Conservation (phyloP, 1,284 basidiomycete genomes). For the Ustilago vetiveriae region DNA sequence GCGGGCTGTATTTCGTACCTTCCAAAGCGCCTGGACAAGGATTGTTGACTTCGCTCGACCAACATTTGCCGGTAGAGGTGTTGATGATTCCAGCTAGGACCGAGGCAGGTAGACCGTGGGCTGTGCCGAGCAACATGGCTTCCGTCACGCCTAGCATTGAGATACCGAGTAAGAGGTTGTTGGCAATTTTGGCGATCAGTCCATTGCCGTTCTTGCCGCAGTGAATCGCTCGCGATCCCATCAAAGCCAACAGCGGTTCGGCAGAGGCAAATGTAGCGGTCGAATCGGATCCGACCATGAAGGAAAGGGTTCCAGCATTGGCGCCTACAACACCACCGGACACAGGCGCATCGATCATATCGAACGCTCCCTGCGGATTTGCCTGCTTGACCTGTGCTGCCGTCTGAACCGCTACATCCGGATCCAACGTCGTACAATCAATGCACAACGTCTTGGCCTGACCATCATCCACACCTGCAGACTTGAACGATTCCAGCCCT, state of each 20-base stretch:
- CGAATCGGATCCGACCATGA: slow-evolving; percentile 82
- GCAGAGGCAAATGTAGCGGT: slow-evolving; percentile 73
- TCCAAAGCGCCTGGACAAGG: slow-evolving; percentile 79
- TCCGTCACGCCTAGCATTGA: slow-evolving; percentile 59
- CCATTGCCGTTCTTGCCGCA: slow-evolving; percentile 82
- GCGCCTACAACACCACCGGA: slow-evolving; percentile 90
- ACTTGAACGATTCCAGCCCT: slow-evolving; percentile 28
- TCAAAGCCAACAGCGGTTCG: slow-evolving; percentile 71
- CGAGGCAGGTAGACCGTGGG: slow-evolving; percentile 50
- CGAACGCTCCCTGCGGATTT: slow-evolving; percentile 52
- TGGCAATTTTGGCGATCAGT: slow-evolving; percentile 62
- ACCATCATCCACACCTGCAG: slow-evolving; percentile 7
- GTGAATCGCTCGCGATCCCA: slow-evolving; percentile 84
- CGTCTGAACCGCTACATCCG: slow-evolving; percentile 76
- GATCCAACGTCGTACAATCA: slow-evolving; percentile 87
- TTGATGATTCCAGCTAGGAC: slow-evolving; percentile 62
- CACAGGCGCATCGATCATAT: slow-evolving; percentile 88
- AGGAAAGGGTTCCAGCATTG: slow-evolving; percentile 78
- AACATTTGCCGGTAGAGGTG: slow-evolving; percentile 72
- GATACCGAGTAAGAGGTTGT: slow-evolving; percentile 62
- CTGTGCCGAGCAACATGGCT: slow-evolving; percentile 60
- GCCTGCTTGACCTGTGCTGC: slow-evolving; percentile 73
- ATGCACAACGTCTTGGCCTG: slow-evolving; percentile 74
- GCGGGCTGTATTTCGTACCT: slow-evolving; percentile 74
- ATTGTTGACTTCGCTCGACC: slow-evolving; percentile 86